A percentile compares a stretch with the other conserved stretches of the same genome.
Evolutionary conservation across 192 early-diverging fungal species (phyloP).

Genomic region (Radiomyces spectabilis): DNA sequence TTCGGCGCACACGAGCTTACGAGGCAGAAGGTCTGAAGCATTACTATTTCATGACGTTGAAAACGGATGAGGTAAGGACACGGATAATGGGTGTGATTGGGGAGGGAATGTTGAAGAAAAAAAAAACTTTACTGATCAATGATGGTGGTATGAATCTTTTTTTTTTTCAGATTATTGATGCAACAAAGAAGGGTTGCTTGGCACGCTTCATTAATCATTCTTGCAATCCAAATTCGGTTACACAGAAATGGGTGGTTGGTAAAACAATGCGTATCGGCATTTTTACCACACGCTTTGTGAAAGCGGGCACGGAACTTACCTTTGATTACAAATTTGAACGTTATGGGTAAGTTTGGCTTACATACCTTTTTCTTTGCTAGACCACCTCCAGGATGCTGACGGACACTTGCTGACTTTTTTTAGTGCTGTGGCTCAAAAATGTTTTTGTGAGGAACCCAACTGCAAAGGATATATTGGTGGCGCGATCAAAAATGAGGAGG

Average conservation of each 20-base stretch:
- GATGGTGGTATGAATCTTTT: too few species aligned
- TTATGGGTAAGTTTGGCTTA: slow-evolving; percentile 55
- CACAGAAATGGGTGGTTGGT: slow-evolving; percentile 97
- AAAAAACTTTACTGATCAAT: too few species aligned
- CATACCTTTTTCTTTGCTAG: neutral
- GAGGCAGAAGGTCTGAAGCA: slow-evolving; percentile 75
- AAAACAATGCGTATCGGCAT: slow-evolving; percentile 88
- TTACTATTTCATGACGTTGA: slow-evolving; percentile 98
- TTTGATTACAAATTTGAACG: slow-evolving; percentile 99
- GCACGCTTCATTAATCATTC: slow-evolving; percentile 98
- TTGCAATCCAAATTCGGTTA: slow-evolving; percentile 89
- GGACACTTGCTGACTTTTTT: too few species aligned
- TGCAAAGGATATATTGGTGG: slow-evolving; percentile 94
- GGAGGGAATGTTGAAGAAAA: too few species aligned
- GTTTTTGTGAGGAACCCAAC: slow-evolving; percentile 82
- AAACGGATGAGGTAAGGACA: slow-evolving; percentile 68
- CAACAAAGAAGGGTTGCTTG: slow-evolving; percentile 84
- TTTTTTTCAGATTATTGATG: slow-evolving; percentile 77
- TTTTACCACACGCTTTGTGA: slow-evolving; percentile 76
- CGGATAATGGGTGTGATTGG: neutral
- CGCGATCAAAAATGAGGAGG: slow-evolving; percentile 49
- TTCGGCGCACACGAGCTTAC: slow-evolving; percentile 79
- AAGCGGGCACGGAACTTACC: slow-evolving; percentile 81
- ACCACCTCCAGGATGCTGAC: too few species aligned
- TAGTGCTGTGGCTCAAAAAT: slow-evolving; percentile 82